Percentiles rank a stretch among this genome's conserved stretches.
phyloP scores from a whole-genome alignment of 208 protist species.

The Leishmania gerbilli region DNA sequence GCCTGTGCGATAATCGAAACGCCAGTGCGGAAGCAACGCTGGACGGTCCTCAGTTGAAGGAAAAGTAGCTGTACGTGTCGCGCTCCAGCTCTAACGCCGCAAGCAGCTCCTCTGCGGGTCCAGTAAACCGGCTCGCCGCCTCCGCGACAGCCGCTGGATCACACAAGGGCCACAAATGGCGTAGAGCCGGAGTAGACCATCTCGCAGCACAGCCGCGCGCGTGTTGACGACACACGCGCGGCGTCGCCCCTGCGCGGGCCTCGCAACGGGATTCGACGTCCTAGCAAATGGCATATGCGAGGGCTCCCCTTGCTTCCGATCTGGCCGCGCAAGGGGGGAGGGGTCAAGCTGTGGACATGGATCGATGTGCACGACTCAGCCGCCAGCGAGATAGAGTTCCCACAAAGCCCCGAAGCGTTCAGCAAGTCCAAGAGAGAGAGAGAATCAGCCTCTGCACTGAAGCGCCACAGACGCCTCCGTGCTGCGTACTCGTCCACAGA shows the following conservation, averaged over 20 bases:
- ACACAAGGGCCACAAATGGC: constrained; percentile 14
- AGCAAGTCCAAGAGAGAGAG: neutral
- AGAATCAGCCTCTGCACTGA: neutral
- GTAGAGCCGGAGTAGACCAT: constrained; percentile 11
- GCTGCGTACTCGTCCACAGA: neutral
- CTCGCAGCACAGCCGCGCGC: constrained; percentile 8
- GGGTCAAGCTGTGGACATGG: neutral
- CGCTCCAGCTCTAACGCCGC: constrained; percentile 12
- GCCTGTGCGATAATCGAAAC: neutral
- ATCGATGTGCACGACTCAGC: neutral
- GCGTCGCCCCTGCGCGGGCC: neutral
- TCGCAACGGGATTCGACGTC: neutral
- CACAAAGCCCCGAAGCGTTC: neutral
- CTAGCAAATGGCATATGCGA: neutral
- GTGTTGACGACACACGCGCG: neutral
- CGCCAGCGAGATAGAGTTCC: neutral
- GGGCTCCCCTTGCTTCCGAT: neutral
- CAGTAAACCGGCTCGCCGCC: constrained; percentile 8
- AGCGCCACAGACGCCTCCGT: neutral
- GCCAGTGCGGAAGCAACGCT: neutral
- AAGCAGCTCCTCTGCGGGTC: constrained; percentile 9
- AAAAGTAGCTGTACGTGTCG: constrained; percentile 13
- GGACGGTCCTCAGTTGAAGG: neutral
- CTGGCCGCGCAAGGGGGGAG: neutral
- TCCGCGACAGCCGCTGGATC: constrained; percentile 7